Conservation (phyloP, 225 moss, liverwort and hornwort genomes). For the Rhytidiadelphus loreus region DNA sequence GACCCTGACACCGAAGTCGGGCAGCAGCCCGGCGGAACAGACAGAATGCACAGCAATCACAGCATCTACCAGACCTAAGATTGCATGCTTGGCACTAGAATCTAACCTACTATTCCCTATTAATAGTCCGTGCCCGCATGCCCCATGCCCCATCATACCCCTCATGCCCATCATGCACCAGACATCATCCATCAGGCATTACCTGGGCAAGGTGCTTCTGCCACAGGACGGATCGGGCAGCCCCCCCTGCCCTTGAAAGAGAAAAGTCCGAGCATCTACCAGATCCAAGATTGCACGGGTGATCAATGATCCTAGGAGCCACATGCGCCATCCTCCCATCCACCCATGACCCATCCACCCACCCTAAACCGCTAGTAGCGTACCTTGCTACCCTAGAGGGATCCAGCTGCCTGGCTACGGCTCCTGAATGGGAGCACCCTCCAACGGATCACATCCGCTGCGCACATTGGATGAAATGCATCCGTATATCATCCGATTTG, state of each 20-base stretch:
- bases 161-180: not conserved
- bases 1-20: not conserved
- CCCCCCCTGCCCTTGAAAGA: not conserved
- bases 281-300: not conserved
- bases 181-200: not conserved
- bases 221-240: not conserved
- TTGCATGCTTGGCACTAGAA: constrained; percentile 1
- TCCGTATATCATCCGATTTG: not conserved
- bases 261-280: not conserved
- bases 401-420: not conserved
- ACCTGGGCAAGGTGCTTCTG: not conserved
- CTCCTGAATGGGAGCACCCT: not conserved
- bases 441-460: not conserved
- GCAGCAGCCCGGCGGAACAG: not conserved
- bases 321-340: not conserved
- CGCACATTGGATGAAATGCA: not conserved
- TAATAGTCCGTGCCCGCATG: not conserved
- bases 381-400: not conserved
- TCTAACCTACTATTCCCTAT: not conserved
- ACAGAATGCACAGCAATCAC: not conserved
- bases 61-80: not conserved
- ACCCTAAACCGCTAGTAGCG: not conserved
- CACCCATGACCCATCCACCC: not conserved
- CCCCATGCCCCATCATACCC: not conserved
- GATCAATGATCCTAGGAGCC: not conserved